These are phyloP conservation scores for Scedosporium boydii DNA, from an alignment of 2,329 filamentous ascomycete species.

Conservation along the genomic window DNA sequence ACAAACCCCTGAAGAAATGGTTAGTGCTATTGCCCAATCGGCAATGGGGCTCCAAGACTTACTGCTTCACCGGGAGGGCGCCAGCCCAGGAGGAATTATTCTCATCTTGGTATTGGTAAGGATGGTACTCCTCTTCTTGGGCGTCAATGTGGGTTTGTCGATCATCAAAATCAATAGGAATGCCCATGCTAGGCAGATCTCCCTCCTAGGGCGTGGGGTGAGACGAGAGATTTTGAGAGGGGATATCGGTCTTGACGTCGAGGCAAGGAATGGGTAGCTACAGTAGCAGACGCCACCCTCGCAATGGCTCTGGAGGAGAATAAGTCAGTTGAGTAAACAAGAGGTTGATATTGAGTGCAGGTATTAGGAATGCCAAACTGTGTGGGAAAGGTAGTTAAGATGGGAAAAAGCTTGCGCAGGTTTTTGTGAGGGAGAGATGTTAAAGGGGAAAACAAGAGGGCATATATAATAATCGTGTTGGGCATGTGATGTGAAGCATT, in stretches of 20 bases:
- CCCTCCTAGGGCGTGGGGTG: background rate
- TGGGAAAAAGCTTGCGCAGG: no score
- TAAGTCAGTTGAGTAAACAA: no score
- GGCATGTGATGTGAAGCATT: background rate
- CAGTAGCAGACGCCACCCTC: no score
- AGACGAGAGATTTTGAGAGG: no score
- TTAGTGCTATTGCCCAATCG: slow-evolving; percentile 9
- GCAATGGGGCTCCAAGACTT: slow-evolving; percentile 17
- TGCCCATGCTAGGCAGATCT: slow-evolving; percentile 60
- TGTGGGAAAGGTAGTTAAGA: no score
- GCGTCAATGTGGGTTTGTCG: slow-evolving; percentile 49
- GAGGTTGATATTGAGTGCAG: no score
- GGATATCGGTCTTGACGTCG: background rate
- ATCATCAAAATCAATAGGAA: slow-evolving; percentile 58
- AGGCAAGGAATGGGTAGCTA: background rate
- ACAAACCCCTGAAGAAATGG: slow-evolving; percentile 56
- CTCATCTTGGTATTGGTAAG: slow-evolving; percentile 80
- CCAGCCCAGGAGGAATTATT: slow-evolving; percentile 87
- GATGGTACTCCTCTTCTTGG: slow-evolving; percentile 50
- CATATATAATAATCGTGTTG: background rate
- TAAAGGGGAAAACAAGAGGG: background rate
- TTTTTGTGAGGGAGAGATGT: no score
- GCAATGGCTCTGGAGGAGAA: no score
- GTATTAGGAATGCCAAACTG: no score
- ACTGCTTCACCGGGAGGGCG: slow-evolving; percentile 91